Evolutionary conservation across 495 filamentous ascomycete species (phyloP).

Genomic region (Schizothecium vesticola): DNA sequence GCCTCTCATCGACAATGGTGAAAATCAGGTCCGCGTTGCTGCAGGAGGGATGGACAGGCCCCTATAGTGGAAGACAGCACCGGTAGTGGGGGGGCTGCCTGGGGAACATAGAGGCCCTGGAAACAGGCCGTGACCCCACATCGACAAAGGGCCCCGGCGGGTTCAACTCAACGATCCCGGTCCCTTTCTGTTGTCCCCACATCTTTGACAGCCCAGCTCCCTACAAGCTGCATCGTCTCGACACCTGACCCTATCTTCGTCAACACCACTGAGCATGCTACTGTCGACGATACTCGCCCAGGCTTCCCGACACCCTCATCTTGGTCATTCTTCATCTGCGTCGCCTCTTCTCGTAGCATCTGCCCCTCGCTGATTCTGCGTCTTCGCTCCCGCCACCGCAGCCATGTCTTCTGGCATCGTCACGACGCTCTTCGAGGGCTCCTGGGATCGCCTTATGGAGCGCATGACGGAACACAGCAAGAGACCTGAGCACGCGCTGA

Average conservation of each 20-base stretch:
- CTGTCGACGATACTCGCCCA: neutral
- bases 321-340: neutral
- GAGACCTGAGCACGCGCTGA: neutral
- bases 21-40: no score
- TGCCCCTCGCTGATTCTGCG: neutral
- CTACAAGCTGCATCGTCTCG: neutral
- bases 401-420: neutral
- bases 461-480: neutral
- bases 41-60: no score
- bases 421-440: neutral
- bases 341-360: neutral
- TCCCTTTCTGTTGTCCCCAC: neutral
- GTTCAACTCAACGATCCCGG: neutral
- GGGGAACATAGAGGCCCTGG: neutral
- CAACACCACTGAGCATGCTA: neutral
- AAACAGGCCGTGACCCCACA: neutral
- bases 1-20: no score
- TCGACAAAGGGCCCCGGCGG: neutral
- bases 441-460: neutral
- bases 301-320: neutral
- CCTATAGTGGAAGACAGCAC: no score
- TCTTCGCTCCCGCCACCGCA: neutral
- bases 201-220: neutral
- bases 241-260: neutral
- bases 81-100: no score